Evolutionary conservation across 2,329 filamentous ascomycete species (phyloP), one percentile per base, ranked within the genome.

Genomic region (Sphaerulina musiva): DNA sequence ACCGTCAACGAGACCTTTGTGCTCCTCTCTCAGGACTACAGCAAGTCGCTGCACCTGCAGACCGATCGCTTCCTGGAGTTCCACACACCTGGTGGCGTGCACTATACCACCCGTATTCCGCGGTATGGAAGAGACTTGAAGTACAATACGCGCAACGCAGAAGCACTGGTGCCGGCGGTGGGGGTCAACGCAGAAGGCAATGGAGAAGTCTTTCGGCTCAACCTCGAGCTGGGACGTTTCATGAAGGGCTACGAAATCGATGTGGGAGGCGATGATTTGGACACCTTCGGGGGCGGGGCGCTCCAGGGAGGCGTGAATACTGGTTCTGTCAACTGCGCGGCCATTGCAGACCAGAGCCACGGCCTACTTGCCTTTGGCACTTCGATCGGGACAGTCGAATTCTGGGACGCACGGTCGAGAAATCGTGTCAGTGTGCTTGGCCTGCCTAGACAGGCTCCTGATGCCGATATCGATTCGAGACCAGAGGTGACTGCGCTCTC

Each of bases 181-280:
- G 93, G 93, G 6, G 80, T 95, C 14, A 93, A 95, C 66, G 76
- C 80, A 1, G 88, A 95, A 56, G 89, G 90, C 6, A 83, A 85
- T 70, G 93, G 92, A 55, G 93, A 98, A 66, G 91, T 96, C 0
- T 98, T 93, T 68, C 80, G 93, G 7, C 74, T 98, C 63, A 97
- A 97, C 65, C 76, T 98, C 20, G 93, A 98, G 68, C 76, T 89
- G 32, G 93, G 93, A 46, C 82, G 92, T 49, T 98, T 95, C 70
- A 93, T 98, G 86, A 89, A 88, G 62, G 89, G 87, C 29, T 97
- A 93, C 64, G 89, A 95, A 66, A 76, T 97, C 6, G 90, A 95
- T 62, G 87, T 96, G 6, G 92, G 91, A 23, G 83, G 85, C 12
- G 90, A 96, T 64, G 89, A 95, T 55, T 78, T 84, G 56, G 75